Base-by-base conservation (phyloP, 768 basidiomycete genomes). In the Boletellus emodensis region DNA sequence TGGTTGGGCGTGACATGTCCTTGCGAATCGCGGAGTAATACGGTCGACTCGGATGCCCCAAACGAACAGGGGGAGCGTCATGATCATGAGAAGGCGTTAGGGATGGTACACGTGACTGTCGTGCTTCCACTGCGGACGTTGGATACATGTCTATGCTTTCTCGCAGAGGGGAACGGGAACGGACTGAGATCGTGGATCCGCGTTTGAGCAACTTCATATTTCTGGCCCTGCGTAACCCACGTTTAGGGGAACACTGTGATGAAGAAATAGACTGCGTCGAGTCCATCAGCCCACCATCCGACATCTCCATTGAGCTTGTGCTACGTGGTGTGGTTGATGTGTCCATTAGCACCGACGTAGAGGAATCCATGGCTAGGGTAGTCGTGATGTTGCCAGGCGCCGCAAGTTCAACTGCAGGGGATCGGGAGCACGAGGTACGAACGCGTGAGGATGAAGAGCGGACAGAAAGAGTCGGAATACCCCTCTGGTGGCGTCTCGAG, bases 11-110 rank as follows among this genome's bases (percentile, higher is more conserved):
- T 20, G 76, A 74, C 71, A 68, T 69, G 49, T 68, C 68, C 69
- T 68, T 67, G 63, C 80, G 77, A 44, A 82, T 82, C 43, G 74
- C 80, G 20, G 74, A 71, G 60, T 81, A 82, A 56, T 79, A 79
- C 12, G 80, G 80, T 17, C 80, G 70, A 45, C 64, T 74, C 11
- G 80, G 79, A 53, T 77, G 77, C 1, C 80, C 80, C 26, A 81
- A 65, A 8, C 74, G 76, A 44, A 69, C 65, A 32, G 49, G 56
- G 37, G 68, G 59, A 18, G 47, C 22, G 39, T 60, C 60, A 7
- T 51, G 59, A 34, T 60, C 61, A 44, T 40, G 51, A 44, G 59
- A 59, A 44, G 66, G 41, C 38, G 59, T 49, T 34, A 55, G 37
- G 26, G 66, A 68, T 1, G 46, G 36, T 3, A 48, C 46, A 7